These are phyloP conservation scores for Coemansia sp. DNA, from an alignment of 192 early-diverging fungal genomes.

Conservation along the genomic window DNA sequence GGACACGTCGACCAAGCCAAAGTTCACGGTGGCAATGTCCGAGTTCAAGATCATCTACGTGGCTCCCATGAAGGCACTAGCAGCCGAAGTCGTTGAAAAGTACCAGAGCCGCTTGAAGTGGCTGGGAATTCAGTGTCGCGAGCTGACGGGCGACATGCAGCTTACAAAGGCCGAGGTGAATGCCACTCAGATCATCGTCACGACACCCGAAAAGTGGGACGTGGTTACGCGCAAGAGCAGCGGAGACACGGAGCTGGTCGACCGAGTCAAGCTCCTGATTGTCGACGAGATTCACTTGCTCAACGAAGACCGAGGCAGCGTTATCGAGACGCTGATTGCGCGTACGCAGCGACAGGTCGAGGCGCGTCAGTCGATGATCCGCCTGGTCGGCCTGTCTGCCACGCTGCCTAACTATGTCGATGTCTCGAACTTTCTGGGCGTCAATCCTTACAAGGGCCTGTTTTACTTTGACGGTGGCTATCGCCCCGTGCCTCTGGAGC, in stretches of 20 bases:
- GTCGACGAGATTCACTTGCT: slow-evolving; percentile 99
- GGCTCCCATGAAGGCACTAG: slow-evolving; percentile 98
- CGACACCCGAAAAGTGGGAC: slow-evolving; percentile 99
- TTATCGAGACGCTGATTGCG: slow-evolving; percentile 95
- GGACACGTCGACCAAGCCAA: slow-evolving; percentile 35
- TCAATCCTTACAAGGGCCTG: slow-evolving; percentile 90
- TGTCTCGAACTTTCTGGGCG: slow-evolving; percentile 89
- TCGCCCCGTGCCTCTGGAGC: slow-evolving; percentile 94
- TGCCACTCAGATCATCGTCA: slow-evolving; percentile 97
- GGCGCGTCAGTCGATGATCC: slow-evolving; percentile 91
- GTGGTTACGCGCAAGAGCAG: slow-evolving; percentile 96
- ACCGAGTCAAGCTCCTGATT: slow-evolving; percentile 94
- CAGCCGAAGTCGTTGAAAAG: slow-evolving; percentile 93
- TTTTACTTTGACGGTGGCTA: slow-evolving; percentile 97
- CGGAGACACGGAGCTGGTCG: slow-evolving; percentile 89
- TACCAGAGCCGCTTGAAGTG: slow-evolving; percentile 81
- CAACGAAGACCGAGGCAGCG: slow-evolving; percentile 94
- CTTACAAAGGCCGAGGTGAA: slow-evolving; percentile 93
- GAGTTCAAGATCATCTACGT: slow-evolving; percentile 99
- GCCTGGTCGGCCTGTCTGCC: slow-evolving; percentile 95
- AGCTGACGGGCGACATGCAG: slow-evolving; percentile 98
- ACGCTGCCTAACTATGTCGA: slow-evolving; percentile 98
- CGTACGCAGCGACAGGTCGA: slow-evolving; percentile 92
- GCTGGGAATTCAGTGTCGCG: slow-evolving; percentile 85
- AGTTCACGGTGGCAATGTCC: slow-evolving; percentile 70